Conservation (phyloP, 257 asterid species). For the Phtheirospermum japonicum region DNA sequence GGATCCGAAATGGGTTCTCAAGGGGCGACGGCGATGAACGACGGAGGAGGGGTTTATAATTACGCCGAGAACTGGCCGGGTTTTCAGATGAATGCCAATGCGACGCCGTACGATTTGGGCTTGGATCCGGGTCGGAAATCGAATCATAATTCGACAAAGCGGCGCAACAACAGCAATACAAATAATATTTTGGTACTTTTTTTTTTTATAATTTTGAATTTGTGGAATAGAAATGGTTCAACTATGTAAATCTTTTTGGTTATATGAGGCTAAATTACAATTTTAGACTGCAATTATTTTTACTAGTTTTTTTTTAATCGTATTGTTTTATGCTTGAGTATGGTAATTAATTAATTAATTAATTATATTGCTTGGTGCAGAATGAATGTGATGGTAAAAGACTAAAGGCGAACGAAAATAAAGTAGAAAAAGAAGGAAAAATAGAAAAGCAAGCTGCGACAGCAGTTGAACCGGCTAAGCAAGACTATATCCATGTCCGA, state of each 20-base stretch:
- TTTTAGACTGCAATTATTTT: not conserved
- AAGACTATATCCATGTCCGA: conserved; percentile 48
- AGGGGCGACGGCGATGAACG: conserved; percentile 32
- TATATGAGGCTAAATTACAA: not conserved
- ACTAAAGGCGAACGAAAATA: conserved; percentile 30
- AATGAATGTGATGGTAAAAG: conserved; percentile 35
- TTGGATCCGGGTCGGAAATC: conserved; percentile 40
- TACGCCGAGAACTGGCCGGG: conserved; percentile 50
- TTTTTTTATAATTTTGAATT: not conserved
- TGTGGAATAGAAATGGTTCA: not conserved
- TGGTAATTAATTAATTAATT: not conserved
- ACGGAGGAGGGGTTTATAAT: conserved; percentile 30
- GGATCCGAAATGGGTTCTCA: conserved; percentile 36
- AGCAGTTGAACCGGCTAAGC: conserved; percentile 39
- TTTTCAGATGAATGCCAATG: conserved; percentile 33
- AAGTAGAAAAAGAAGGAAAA: conserved; percentile 31
- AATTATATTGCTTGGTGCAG: conserved; percentile 26
- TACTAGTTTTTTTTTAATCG: not conserved
- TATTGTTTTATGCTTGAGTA: conserved; percentile 1
- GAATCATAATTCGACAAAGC: conserved; percentile 32
- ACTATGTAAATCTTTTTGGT: not conserved
- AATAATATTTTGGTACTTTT: conserved; percentile 29
- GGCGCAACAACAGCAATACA: conserved; percentile 22
- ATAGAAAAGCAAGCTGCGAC: conserved; percentile 35
- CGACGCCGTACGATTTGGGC: conserved; percentile 30